Evolutionary conservation across 2,329 filamentous ascomycete genomes (phyloP), one percentile per base, ranked within the genome.

Genomic region (Alternaria solani): DNA sequence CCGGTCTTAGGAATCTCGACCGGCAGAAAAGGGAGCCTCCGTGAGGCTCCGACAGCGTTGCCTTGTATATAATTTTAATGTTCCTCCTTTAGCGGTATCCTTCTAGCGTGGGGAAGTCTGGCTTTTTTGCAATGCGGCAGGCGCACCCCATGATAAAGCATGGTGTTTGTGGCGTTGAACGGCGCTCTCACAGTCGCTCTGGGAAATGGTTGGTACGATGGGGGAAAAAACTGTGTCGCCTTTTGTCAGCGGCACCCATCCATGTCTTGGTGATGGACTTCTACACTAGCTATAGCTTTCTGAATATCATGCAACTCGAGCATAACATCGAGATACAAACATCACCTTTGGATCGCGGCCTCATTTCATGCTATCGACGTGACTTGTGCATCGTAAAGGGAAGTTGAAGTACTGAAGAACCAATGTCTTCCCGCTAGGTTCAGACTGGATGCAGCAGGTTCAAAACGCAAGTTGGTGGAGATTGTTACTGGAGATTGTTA

Each of bases 1-100:
- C 52, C 61, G 63, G 48, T 62, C 66, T 23, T 67, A 63, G 58
- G 41, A 20, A 26, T 32, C 26, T 48, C 43, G 59, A 61, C 47
- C 36, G 38, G 56, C 52, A 28, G 23, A 51, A 5, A 43, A 43
- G 58, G 52, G 53, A 41, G 49, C 68, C 62, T 68, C 61, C 62
- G 67, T 28, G 64, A 68, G 65, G 62, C 39, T 52, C 46, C 39
- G 42, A 63, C 48, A 57, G 60, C 28, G 30, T 66, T 71, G 66
- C 59, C 61, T 59, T 73, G 69, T 74, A 73, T 69, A 73, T 74
- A 74, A 49, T 60, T 71, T 72, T 71, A 72, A 71, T 72, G 64
- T 64, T 68, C 58, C 57, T 53, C 59, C 34, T 61, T 62, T 64
- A 65, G 62, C 60, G 62, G 59, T 62, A 44, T 57, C 52, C 55